phyloP scores from a whole-genome alignment of 768 basidiomycete species.

The Russula abietina region DNA sequence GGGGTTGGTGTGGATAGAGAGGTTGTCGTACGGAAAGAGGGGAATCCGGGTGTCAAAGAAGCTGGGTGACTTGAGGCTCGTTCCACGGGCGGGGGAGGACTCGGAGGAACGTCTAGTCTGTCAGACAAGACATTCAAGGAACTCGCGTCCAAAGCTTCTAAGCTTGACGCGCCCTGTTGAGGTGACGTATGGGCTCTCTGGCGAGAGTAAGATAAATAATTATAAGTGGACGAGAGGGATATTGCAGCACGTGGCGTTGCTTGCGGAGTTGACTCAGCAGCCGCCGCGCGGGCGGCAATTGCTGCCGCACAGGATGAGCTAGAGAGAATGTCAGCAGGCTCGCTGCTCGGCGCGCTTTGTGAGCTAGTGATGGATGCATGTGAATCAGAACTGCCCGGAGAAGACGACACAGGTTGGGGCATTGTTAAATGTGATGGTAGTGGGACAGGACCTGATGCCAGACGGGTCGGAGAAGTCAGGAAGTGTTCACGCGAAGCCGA shows the following conservation, averaged over 20 bases:
- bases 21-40: neutral
- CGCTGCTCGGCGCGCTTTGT: neutral
- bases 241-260: neutral
- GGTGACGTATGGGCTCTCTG: constrained; percentile 1
- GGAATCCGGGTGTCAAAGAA: constrained; percentile 9
- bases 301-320: constrained; percentile 4
- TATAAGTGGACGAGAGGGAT: neutral
- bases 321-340: neutral
- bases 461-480: constrained; percentile 6
- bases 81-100: neutral
- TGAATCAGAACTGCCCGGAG: neutral
- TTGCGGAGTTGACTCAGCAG: constrained; percentile 1
- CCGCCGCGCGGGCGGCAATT: neutral
- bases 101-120: neutral
- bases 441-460: neutral
- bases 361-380: neutral
- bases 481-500: neutral
- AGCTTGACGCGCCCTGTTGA: neutral
- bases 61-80: constrained; percentile 10
- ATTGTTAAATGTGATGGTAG: constrained; percentile 1
- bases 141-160: neutral
- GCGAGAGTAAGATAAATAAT: neutral
- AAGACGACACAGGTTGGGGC: neutral
- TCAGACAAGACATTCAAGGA: neutral
- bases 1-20: neutral